Conservation (phyloP, 1,139 yeast species). For the Scheffersomyces illinoinensis region DNA sequence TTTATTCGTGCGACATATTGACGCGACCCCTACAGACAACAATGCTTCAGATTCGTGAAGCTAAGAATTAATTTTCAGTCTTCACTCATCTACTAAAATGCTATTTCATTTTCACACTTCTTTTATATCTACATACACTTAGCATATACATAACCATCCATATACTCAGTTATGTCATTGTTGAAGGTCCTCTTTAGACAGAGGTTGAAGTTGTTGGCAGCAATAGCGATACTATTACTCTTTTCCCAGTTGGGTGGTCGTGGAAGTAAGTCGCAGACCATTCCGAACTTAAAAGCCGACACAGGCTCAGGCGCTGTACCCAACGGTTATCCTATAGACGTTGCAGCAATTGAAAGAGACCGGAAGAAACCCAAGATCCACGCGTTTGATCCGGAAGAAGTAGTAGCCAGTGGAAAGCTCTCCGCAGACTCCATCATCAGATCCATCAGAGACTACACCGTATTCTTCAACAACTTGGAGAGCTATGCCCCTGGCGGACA, state of each 20-base stretch:
- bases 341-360: not conserved
- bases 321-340: not conserved
- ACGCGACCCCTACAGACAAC: not conserved
- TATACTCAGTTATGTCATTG: not conserved
- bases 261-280: not conserved
- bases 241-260: not conserved
- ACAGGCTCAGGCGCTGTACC: not conserved
- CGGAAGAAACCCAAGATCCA: not conserved
- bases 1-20: not conserved
- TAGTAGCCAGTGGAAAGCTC: not conserved
- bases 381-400: not conserved
- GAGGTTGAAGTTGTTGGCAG: not conserved
- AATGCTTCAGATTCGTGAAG: not conserved
- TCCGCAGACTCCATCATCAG: not conserved
- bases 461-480: slow-evolving; percentile 35
- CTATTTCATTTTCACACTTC: not conserved
- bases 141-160: not conserved
- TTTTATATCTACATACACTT: not conserved
- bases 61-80: not conserved
- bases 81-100: not conserved
- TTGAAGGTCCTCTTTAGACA: not conserved
- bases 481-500: slow-evolving; percentile 27
- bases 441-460: slow-evolving; percentile 27
- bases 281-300: not conserved
- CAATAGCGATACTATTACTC: not conserved